Evolutionary conservation across 164 flowering plant genomes (phyloP).

Genomic region (Aristolochia californica): DNA sequence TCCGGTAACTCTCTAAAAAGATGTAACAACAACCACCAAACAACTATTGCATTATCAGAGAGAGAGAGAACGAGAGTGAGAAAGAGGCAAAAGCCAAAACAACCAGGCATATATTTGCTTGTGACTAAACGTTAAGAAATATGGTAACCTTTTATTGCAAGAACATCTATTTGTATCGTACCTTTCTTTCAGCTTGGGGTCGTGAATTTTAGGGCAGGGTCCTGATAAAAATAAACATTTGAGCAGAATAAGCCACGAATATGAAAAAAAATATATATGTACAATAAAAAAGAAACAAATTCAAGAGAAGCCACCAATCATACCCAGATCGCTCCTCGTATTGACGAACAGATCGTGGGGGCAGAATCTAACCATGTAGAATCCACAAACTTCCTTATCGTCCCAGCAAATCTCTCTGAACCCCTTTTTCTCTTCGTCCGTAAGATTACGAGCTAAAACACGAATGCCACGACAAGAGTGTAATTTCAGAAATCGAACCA

Average conservation of each 20-base stretch:
- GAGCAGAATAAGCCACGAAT: neutral
- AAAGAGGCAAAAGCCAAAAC: neutral
- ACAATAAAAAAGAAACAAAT: slow-evolving; percentile 1
- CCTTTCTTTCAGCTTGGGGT: slow-evolving; percentile 93
- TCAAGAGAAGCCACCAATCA: slow-evolving; percentile 3
- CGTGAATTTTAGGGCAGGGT: slow-evolving; percentile 84
- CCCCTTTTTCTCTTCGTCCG: slow-evolving; percentile 84
- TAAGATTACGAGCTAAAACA: slow-evolving; percentile 72
- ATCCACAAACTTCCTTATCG: slow-evolving; percentile 81
- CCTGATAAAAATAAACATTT: slow-evolving; percentile 35
- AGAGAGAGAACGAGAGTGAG: neutral
- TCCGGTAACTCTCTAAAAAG: slow-evolving; percentile 4
- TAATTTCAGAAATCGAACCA: neutral
- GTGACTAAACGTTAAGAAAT: too few species aligned
- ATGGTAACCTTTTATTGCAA: too few species aligned
- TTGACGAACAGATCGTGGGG: slow-evolving; percentile 98
- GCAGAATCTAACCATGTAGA: slow-evolving; percentile 91
- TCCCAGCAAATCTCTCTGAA: slow-evolving; percentile 81
- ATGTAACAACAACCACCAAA: neutral
- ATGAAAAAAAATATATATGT: neutral
- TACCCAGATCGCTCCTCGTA: slow-evolving; percentile 94
- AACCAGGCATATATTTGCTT: neutral
- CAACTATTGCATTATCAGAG: neutral
- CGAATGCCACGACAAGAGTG: neutral
- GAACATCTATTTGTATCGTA: slow-evolving; percentile 15